Percentiles rank a stretch among this genome's conserved stretches.
Evolutionary conservation across 805 yeast species (phyloP).

Genomic region (Teunomyces funiuensis): DNA sequence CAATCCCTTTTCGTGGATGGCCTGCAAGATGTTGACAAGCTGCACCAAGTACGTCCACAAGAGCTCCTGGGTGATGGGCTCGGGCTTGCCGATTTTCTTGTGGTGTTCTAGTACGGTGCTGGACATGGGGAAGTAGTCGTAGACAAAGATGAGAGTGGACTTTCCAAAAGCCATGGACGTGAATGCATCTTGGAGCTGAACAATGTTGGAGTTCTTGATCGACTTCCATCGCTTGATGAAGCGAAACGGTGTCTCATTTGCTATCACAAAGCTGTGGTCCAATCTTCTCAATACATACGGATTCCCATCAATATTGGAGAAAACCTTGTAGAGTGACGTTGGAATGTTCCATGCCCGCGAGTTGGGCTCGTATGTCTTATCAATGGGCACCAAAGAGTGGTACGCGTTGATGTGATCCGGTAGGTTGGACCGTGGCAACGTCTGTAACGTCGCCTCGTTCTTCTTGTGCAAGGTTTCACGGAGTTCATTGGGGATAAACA

Average conservation of each 20-base stretch:
- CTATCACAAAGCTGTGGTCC: slow-evolving; percentile 42
- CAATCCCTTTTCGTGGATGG: slow-evolving; percentile 64
- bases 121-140: slow-evolving; percentile 83
- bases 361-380: slow-evolving; percentile 36
- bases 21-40: slow-evolving; percentile 64
- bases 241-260: slow-evolving; percentile 58
- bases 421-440: slow-evolving; percentile 45
- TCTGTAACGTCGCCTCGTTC: slow-evolving; percentile 78
- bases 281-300: slow-evolving; percentile 75
- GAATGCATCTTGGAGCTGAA: slow-evolving; percentile 75
- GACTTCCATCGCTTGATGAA: slow-evolving; percentile 67
- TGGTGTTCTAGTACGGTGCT: slow-evolving; percentile 70
- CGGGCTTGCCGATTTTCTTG: slow-evolving; percentile 42
- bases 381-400: slow-evolving; percentile 87
- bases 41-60: slow-evolving; percentile 81
- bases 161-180: slow-evolving; percentile 79
- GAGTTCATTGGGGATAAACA: slow-evolving; percentile 72
- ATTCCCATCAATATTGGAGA: slow-evolving; percentile 74
- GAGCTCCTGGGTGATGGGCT: slow-evolving; percentile 58
- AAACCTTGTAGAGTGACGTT: slow-evolving; percentile 73
- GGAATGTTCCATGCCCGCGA: slow-evolving; percentile 51
- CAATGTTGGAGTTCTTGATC: slow-evolving; percentile 52
- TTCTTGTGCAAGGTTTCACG: slow-evolving; percentile 70
- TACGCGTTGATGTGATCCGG: slow-evolving; percentile 63
- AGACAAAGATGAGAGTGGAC: slow-evolving; percentile 66